A percentile compares a stretch with the other conserved stretches of the same genome.
Evolutionary conservation across 441 rosid species (phyloP).

Genomic region (Gossypium schwendimanii): DNA sequence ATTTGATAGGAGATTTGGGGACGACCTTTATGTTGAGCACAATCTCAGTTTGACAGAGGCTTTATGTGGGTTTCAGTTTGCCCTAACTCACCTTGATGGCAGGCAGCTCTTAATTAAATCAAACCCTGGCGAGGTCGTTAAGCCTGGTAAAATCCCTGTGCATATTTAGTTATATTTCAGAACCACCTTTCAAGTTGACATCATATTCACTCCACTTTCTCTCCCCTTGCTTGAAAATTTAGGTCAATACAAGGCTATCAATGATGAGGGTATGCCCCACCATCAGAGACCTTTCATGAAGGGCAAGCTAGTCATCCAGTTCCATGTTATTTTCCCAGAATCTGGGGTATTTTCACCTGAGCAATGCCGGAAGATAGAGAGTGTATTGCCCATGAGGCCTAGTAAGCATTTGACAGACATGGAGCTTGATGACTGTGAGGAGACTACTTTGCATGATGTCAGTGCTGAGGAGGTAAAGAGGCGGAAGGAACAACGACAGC

Average conservation of each 20-base stretch:
- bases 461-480: conserved; percentile 29
- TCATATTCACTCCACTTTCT: neutral
- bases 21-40: conserved; percentile 35
- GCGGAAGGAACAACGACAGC: conserved; percentile 24
- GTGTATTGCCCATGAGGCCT: conserved; percentile 27
- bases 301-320: conserved; percentile 35
- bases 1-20: conserved; percentile 29
- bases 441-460: conserved; percentile 36
- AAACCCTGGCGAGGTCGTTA: conserved; percentile 39
- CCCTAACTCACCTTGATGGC: conserved; percentile 41
- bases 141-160: conserved; percentile 27
- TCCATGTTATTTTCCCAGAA: conserved; percentile 36
- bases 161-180: neutral
- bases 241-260: conserved; percentile 38
- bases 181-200: neutral
- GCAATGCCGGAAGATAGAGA: conserved; percentile 25
- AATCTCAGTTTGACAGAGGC: conserved; percentile 40
- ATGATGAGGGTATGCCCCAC: conserved; percentile 50
- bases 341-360: conserved; percentile 30
- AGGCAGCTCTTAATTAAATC: conserved; percentile 43
- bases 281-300: conserved; percentile 36
- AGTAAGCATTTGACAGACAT: conserved; percentile 17
- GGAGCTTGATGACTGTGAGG: conserved; percentile 41
- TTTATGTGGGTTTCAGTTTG: conserved; percentile 42
- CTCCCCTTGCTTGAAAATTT: conserved; percentile 4